Evolutionary conservation across 2,329 filamentous ascomycete genomes (phyloP).

Genomic region (Curvularia hawaiiensis): DNA sequence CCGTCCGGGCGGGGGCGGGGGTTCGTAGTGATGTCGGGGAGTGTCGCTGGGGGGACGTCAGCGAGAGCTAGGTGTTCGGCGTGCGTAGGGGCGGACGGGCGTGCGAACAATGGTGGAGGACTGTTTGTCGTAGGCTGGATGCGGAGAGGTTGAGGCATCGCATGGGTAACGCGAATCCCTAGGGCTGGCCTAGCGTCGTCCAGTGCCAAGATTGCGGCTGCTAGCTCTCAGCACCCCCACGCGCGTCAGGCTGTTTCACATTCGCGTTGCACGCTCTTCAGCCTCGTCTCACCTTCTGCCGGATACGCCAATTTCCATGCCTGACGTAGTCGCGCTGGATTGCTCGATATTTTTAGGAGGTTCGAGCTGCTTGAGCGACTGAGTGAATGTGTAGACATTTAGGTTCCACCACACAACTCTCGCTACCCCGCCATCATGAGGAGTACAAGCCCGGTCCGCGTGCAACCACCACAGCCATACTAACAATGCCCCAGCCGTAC

Average conservation of each 20-base stretch:
- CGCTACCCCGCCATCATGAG: slow-evolving; percentile 29
- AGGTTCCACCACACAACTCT: background rate
- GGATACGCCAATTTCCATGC: slow-evolving; percentile 11
- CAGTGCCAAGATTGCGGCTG: slow-evolving; percentile 25
- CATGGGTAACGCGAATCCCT: slow-evolving; percentile 30
- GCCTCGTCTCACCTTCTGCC: slow-evolving; percentile 12
- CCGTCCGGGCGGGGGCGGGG: slow-evolving; percentile 30
- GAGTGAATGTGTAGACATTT: background rate
- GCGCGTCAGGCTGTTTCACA: slow-evolving; percentile 21
- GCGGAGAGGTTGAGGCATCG: slow-evolving; percentile 36
- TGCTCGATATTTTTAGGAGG: background rate
- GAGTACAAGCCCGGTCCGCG: slow-evolving; percentile 21
- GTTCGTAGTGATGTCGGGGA: slow-evolving; percentile 18
- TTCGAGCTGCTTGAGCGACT: slow-evolving; percentile 1
- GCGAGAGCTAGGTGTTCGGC: slow-evolving; percentile 15
- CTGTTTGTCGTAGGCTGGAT: slow-evolving; percentile 30
- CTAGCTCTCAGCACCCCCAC: slow-evolving; percentile 18
- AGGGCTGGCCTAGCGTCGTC: slow-evolving; percentile 26
- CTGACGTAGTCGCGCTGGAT: slow-evolving; percentile 11
- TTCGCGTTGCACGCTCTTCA: slow-evolving; percentile 13
- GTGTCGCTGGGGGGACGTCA: slow-evolving; percentile 13
- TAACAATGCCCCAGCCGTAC: slow-evolving; percentile 67
- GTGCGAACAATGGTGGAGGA: slow-evolving; percentile 19
- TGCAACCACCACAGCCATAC: slow-evolving; percentile 19
- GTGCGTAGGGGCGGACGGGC: slow-evolving; percentile 29